These are phyloP conservation scores for Dioszegia hungarica DNA, from an alignment of 768 basidiomycete genomes.

Conservation along the genomic window DNA sequence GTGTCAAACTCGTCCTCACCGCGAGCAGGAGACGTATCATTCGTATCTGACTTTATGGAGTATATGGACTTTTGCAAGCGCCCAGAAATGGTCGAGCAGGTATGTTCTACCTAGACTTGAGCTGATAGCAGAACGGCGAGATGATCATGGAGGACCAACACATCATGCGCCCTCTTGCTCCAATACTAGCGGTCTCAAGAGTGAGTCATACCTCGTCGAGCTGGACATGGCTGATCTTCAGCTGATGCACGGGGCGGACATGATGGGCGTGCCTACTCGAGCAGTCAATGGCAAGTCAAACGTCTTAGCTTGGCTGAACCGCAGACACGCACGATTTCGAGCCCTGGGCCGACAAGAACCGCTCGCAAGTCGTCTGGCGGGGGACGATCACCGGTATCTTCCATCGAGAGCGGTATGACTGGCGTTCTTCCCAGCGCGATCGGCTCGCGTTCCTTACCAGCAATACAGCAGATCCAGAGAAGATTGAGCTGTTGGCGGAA, in stretches of 20 bases:
- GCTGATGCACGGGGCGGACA: constrained; percentile 14
- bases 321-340: constrained; percentile 3
- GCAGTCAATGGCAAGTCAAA: background rate
- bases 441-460: constrained; percentile 5
- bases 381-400: constrained; percentile 7
- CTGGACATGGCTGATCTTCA: background rate
- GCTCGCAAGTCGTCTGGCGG: constrained; percentile 4
- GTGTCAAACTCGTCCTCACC: background rate
- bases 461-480: background rate
- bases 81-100: constrained; percentile 2
- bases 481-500: constrained; percentile 17
- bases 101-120: background rate
- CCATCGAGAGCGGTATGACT: constrained; percentile 7
- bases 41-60: constrained; percentile 1
- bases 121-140: constrained; percentile 13
- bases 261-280: constrained; percentile 13
- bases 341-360: constrained; percentile 6
- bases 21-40: background rate
- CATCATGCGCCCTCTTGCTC: constrained; percentile 4
- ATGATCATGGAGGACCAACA: constrained; percentile 14
- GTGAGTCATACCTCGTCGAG: constrained; percentile 2
- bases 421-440: constrained; percentile 9
- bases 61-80: constrained; percentile 13
- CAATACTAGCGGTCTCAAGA: constrained; percentile 2
- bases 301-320: background rate